phyloP scores from a whole-genome alignment of 169 alveolate genomes.

The Perkinsus marinus region DNA sequence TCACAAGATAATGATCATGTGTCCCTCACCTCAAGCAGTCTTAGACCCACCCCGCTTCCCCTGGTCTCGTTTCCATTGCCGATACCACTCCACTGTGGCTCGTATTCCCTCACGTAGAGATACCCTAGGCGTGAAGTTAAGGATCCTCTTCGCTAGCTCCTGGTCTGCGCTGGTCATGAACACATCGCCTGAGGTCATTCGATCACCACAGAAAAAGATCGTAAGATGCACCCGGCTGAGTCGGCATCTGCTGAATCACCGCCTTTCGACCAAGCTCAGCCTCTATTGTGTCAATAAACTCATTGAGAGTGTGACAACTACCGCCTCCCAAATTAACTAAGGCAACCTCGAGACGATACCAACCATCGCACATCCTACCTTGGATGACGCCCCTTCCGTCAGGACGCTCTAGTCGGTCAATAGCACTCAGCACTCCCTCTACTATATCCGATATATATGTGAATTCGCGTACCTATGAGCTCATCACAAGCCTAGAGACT shows the following conservation, averaged over 20 bases:
- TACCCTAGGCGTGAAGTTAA: no score
- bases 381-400: not conserved
- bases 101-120: not conserved
- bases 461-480: no score
- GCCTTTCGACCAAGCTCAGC: slow-evolving; percentile 10
- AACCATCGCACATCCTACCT: no score
- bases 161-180: not conserved
- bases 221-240: slow-evolving; percentile 8
- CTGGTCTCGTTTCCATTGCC: not conserved
- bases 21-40: not conserved
- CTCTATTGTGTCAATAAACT: slow-evolving; percentile 12
- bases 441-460: slow-evolving; percentile 13
- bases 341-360: not conserved
- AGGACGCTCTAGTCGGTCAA: no score
- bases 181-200: not conserved
- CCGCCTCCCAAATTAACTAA: slow-evolving; percentile 7
- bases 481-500: no score
- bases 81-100: not conserved
- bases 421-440: slow-evolving; percentile 4
- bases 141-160: not conserved
- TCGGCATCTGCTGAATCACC: not conserved
- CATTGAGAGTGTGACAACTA: slow-evolving; percentile 9
- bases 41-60: not conserved
- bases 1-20: not conserved
- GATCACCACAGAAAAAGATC: not conserved